A percentile compares a stretch with the other conserved stretches of the same genome.
phyloP scores from a whole-genome alignment of 2,329 filamentous ascomycete species.

The Coccinonectria pachysandricola region DNA sequence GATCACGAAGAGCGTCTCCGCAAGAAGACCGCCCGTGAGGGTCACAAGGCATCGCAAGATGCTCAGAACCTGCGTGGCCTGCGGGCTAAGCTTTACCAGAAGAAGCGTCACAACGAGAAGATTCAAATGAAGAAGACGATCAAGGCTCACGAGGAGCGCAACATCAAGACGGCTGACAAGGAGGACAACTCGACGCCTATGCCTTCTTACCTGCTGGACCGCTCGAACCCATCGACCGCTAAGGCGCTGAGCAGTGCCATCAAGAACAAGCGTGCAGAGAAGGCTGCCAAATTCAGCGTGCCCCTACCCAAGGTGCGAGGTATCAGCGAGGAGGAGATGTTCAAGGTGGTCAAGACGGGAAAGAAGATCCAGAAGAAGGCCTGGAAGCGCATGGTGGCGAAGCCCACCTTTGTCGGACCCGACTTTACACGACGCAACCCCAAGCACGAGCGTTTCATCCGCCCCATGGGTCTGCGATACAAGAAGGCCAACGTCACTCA shows the following conservation, averaged over 20 bases:
- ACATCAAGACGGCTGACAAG: slow-evolving; percentile 77
- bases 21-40: slow-evolving; percentile 80
- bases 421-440: slow-evolving; percentile 86
- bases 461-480: slow-evolving; percentile 40
- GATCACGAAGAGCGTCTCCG: slow-evolving; percentile 83
- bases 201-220: slow-evolving; percentile 88
- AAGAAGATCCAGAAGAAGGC: slow-evolving; percentile 87
- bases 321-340: slow-evolving; percentile 95
- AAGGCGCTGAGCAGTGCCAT: slow-evolving; percentile 75
- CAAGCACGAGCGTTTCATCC: slow-evolving; percentile 55
- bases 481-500: slow-evolving; percentile 51
- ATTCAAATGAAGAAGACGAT: slow-evolving; percentile 95
- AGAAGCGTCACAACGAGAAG: slow-evolving; percentile 95
- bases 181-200: slow-evolving; percentile 74
- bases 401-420: slow-evolving; percentile 65
- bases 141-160: slow-evolving; percentile 89
- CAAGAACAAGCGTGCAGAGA: slow-evolving; percentile 91
- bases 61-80: slow-evolving; percentile 90
- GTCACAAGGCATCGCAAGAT: slow-evolving; percentile 77
- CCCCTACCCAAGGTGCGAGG: slow-evolving; percentile 86
- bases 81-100: slow-evolving; percentile 83
- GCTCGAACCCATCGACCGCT: slow-evolving; percentile 46
- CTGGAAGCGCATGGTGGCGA: slow-evolving; percentile 60
- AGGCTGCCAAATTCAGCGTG: slow-evolving; percentile 86
- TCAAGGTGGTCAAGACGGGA: slow-evolving; percentile 90